Evolutionary conservation across 108 stramenopile species (phyloP), one percentile per base, ranked within the genome.

Genomic region (Nitzschia sp.): DNA sequence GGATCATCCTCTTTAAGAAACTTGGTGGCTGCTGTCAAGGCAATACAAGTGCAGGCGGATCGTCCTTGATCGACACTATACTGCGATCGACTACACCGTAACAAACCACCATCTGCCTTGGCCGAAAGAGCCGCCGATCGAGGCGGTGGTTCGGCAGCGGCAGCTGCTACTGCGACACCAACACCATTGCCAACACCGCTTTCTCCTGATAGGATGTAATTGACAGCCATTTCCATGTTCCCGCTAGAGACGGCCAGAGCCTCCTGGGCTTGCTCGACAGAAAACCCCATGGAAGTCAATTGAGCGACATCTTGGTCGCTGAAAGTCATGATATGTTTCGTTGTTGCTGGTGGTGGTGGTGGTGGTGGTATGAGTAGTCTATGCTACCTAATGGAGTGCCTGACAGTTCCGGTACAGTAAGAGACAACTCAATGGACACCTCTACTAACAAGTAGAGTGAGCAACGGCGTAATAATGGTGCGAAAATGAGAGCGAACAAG

Each of bases 41-140:
- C 86, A 41, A 93, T 93, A 44, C 83, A 82, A 19, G 91, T 93
- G 32, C 91, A 93, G 4, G 88, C 88, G 21, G 86, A 88, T 68
- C 83, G 63, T 53, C 91, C 86, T 26, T 73, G 45, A 17, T 77
- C 72, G 54, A 77, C 44, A 61, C 36, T 79, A 63, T 93, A 93
- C 55, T 93, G 91, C 50, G 81, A 83, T 4, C 71, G 59, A 57
- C 76, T 38, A 63, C 80, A 70, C 71, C 71, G 25, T 68, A 79
- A 26, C 35, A 66, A 46, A 5, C 34, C 67, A n/a, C 22, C 44
- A 36, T 38, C 11, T 47, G 50, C 33, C 47, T 35, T 47, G 32
- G 41, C 58, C 17, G 48, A 50, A 19, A 22, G 16, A 41, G 38
- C 38, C 38, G 17, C 45, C 8, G 36, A 29, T 21, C 46, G 48